Conservation (phyloP, 2,329 filamentous ascomycete species). For the Aspergillus novofumigatus region DNA sequence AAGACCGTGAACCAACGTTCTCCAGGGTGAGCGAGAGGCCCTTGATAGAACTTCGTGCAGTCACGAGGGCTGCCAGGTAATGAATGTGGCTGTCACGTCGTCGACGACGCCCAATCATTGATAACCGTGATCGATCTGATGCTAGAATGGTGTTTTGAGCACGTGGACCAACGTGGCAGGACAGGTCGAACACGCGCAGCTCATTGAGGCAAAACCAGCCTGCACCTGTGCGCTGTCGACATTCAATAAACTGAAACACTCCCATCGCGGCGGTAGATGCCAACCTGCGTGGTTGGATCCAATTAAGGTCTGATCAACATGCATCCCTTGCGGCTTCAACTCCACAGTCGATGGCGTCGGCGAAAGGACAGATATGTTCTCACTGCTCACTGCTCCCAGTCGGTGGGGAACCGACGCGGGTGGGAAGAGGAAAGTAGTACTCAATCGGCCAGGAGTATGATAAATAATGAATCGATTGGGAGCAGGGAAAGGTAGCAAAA, state of each 20-base stretch:
- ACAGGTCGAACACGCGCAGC: background rate
- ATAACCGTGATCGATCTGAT: background rate
- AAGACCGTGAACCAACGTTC: background rate
- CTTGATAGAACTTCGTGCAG: background rate
- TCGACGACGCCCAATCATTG: background rate
- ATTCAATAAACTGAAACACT: background rate
- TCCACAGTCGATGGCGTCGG: background rate
- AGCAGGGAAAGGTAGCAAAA: background rate
- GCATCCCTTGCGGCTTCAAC: background rate
- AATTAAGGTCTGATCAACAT: background rate
- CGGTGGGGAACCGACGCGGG: background rate
- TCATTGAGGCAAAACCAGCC: background rate
- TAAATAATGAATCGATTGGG: background rate
- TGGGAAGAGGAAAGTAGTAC: background rate
- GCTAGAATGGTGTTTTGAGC: background rate
- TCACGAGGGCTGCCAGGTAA: background rate
- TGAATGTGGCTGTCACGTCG: background rate
- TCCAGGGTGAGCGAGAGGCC: background rate
- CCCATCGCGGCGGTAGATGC: background rate
- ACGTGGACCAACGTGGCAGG: background rate
- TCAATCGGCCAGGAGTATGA: background rate
- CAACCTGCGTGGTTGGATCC: background rate
- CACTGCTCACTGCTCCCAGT: background rate
- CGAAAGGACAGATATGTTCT: background rate
- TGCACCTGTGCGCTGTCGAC: background rate